Evolutionary conservation across 2,329 filamentous ascomycete genomes (phyloP), one percentile per base, ranked within the genome.

Genomic region (Aspergillus tamarii): DNA sequence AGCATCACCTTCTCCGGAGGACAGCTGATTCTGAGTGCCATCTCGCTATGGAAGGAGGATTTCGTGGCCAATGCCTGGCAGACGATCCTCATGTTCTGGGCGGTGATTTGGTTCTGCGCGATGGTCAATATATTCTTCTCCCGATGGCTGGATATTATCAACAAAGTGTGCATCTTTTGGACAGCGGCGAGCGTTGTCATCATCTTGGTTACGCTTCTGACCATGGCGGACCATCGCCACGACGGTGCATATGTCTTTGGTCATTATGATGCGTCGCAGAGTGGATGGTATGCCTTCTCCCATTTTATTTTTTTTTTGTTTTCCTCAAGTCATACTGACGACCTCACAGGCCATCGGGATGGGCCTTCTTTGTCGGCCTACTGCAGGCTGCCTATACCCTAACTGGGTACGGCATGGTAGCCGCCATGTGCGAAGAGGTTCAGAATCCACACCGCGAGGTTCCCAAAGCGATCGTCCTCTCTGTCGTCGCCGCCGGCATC

Each of bases 91-190:
- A 87, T 84, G 81, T 92, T 91, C 74, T 91, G 89, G 89, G 88
- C 86, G 0, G 87, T 91, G 23, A 90, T 90, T 85, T 67, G 87
- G 8, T 74, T 91, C 30, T 89, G 87, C 71, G 88, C 88, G 69
- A 66, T 83, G 10, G 82, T 91, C 57, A 92, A 91, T 72, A 83
- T 88, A 26, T 91, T 91, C 70, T 84, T 83, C 0, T 82, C 87
- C 6, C 85, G 82, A 59, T 86, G 85, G 67, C 77, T 92, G 56
- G 88, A 91, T 72, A 69, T 90, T 59, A 89, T 92, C 73, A 91
- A 91, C 73, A 91, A 90, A 70, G 76, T 91, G 54, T 91, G 89
- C 74, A 91, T 91, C 60, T 90, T 87, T 73, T 92, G 89, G 89
- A 92, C 89, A 0, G 85, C 80, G 0, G 83, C 84, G 0, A 88